Base-by-base conservation (phyloP, 2,329 filamentous ascomycete species). In the Fusarium nygamai region DNA sequence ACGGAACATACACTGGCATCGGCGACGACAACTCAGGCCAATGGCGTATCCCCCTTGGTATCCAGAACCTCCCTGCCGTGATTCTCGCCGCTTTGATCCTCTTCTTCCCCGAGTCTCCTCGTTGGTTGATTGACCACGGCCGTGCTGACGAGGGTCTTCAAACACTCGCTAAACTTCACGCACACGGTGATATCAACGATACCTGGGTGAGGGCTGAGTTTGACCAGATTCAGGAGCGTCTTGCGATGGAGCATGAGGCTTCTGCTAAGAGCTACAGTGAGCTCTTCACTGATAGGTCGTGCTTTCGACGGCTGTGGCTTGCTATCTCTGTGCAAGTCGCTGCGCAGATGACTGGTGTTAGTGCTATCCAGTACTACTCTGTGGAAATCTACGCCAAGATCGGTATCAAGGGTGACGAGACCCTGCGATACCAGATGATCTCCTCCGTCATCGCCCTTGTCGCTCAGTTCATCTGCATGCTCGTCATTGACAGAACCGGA, bases 321-420 rank as follows among this genome's bases (percentile, higher is more conserved):
- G 91, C 90, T 61, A 89, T 87, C 76, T 87, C 92, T 1, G 83
- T 94, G 3, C 92, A 94, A 80, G 92, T 91, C 3, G 90, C 88
- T 1, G 86, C 91, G 6, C 93, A 94, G 78, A 93, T 94, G 91
- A 94, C 93, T 0, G 93, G 92, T 72, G 91, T 92, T 2, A 89
- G 87, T 1, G 91, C 91, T 6, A 94, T 94, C 74, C 92, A 94
- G 78, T 94, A 94, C 80, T 94, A 92, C 80, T 91, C 89, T 0
- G 88, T 91, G 19, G 82, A 79, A 11, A 93, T 93, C 19, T 72
- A 72, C 38, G 47, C 51, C 29, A 67, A 72, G 48, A 93, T 94
- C 76, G 81, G 83, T 0, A 88, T 88, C n/a, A 31, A 44, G 8
- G 63, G 63, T 38, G 85, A 89, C 51, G 86, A 92, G 38, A 90